phyloP scores from a whole-genome alignment of 2,329 filamentous ascomycete genomes.

The Plenodomus biglobosus region DNA sequence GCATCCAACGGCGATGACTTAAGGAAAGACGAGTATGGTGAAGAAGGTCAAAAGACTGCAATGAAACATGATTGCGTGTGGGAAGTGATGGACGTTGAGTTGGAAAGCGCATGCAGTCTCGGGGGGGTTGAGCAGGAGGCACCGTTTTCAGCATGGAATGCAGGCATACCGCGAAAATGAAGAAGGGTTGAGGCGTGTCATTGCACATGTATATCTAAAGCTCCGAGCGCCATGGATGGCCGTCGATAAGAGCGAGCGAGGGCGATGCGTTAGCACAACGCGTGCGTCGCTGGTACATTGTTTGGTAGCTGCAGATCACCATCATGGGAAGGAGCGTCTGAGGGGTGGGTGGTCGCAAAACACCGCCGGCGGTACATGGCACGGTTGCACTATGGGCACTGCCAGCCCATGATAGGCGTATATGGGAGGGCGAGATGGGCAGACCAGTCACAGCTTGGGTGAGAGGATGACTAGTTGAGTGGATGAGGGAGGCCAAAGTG shows the following conservation, averaged over 20 bases:
- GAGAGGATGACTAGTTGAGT: not conserved
- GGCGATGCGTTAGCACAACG: slow-evolving; percentile 3
- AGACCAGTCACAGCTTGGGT: not conserved
- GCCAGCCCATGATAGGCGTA: not conserved
- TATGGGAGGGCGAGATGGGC: not conserved
- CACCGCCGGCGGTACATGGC: not conserved
- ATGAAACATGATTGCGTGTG: not conserved
- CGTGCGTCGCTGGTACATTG: slow-evolving; percentile 7
- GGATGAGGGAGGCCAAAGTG: not conserved
- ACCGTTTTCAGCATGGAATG: slow-evolving; percentile 3
- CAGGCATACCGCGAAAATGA: slow-evolving; percentile 3
- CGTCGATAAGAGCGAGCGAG: slow-evolving; percentile 3
- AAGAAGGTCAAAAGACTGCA: slow-evolving; percentile 7
- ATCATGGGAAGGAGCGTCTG: slow-evolving; percentile 10
- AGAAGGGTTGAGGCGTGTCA: slow-evolving; percentile 24
- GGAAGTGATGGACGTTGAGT: slow-evolving; percentile 4
- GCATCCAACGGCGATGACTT: slow-evolving; percentile 31
- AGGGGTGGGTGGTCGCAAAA: not conserved
- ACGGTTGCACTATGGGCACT: not conserved
- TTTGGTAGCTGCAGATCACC: slow-evolving; percentile 12
- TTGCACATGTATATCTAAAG: slow-evolving; percentile 22
- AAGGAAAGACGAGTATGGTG: slow-evolving; percentile 27
- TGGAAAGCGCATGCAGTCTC: slow-evolving; percentile 27
- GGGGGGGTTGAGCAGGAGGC: slow-evolving; percentile 5
- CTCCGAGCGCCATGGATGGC: slow-evolving; percentile 8